Base-by-base conservation (phyloP, 2,329 filamentous ascomycete species). In the Alternaria sp. region DNA sequence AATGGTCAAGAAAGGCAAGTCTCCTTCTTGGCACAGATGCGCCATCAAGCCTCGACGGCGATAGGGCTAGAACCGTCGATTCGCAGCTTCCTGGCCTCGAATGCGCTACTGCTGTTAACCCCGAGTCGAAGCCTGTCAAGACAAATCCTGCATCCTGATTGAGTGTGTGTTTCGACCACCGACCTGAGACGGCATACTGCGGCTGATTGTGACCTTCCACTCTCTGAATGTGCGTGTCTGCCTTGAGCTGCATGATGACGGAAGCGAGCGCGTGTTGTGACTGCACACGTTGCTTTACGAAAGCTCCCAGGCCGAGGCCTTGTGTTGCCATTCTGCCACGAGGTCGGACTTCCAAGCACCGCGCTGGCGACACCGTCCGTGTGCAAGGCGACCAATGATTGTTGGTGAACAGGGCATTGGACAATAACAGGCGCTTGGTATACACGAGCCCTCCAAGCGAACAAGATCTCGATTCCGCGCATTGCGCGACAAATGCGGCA, bases 171-270 rank as follows among this genome's bases (percentile, higher is more conserved):
- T 63, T 65, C 58, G 52, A 58, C 29, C 52, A 28, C 28, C 24
- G 33, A 52, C 51, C 24, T 59, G 60, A 62, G 63, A 52, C 37
- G 40, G 56, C 53, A 46, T 58, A 17, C 58, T 58, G 56, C 56
- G 54, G 57, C 56, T 56, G 58, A 58, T 63, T 49, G 46, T 33
- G 51, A 56, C 41, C 51, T 61, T 46, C 50, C 42, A 46, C 50
- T 48, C 33, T 54, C 51, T 55, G 14, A 21, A 24, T 45, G 17
- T 61, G 51, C 41, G 39, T 48, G 44, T 70, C 68, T 67, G 65
- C 69, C 67, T 68, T 61, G 65, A 62, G 52, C 66, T 70, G 67
- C 65, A 69, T 57, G 60, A 68, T 68, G 66, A 71, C 61, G 59
- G 63, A 62, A 56, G 45, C 36, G 36, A 56, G 51, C 36, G 31